Evolutionary conservation across 495 filamentous ascomycete genomes (phyloP).

Genomic region (Penicillium antarcticum): DNA sequence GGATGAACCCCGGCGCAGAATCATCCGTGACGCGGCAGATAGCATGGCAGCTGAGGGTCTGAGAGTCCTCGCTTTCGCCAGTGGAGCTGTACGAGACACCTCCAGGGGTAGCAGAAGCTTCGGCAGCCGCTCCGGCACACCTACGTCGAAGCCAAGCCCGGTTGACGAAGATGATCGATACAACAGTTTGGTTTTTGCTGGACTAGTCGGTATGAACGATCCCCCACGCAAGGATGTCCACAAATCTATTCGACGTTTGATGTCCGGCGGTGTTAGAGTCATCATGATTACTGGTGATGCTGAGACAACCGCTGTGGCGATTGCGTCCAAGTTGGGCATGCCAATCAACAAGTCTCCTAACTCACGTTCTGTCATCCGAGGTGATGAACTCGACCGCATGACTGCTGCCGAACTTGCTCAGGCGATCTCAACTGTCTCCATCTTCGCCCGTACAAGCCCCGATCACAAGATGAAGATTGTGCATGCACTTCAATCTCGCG

Average conservation of each 20-base stretch:
- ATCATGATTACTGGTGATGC: slow-evolving; percentile 99
- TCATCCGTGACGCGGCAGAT: slow-evolving; percentile 78
- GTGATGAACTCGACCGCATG: slow-evolving; percentile 91
- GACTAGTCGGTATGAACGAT: slow-evolving; percentile 94
- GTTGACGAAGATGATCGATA: slow-evolving; percentile 69
- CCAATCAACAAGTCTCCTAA: slow-evolving; percentile 51
- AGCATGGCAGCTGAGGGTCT: slow-evolving; percentile 91
- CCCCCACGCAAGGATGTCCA: slow-evolving; percentile 87
- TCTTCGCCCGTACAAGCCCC: slow-evolving; percentile 93
- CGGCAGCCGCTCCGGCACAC: slow-evolving; percentile 49
- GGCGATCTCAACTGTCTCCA: slow-evolving; percentile 80
- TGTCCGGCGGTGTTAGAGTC: slow-evolving; percentile 90
- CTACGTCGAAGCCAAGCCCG: slow-evolving; percentile 38
- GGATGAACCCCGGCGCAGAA: slow-evolving; percentile 70
- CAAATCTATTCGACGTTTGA: slow-evolving; percentile 82
- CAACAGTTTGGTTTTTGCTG: slow-evolving; percentile 80
- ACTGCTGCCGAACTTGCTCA: slow-evolving; percentile 75
- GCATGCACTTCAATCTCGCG: slow-evolving; percentile 81
- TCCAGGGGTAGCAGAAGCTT: slow-evolving; percentile 29
- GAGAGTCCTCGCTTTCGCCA: slow-evolving; percentile 87
- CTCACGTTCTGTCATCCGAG: slow-evolving; percentile 69
- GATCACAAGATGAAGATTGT: slow-evolving; percentile 99
- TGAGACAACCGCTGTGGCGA: slow-evolving; percentile 88
- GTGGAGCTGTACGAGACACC: slow-evolving; percentile 51
- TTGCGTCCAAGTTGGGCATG: slow-evolving; percentile 92